Conservation (phyloP, 2,329 filamentous ascomycete genomes). For the Albifimbria verrucaria region DNA sequence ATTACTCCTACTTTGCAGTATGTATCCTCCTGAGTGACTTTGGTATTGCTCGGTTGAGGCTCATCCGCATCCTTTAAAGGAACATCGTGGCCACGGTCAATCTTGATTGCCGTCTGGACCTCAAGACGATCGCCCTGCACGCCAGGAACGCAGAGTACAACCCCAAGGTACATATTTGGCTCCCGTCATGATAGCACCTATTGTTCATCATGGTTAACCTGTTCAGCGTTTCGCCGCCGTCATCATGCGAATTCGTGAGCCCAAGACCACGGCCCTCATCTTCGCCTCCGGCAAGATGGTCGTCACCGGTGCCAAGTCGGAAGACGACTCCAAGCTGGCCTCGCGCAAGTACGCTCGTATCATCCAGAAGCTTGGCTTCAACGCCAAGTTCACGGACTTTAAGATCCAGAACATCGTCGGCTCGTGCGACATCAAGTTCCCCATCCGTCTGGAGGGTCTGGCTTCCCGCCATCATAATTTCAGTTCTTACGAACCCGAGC, state of each 20-base stretch:
- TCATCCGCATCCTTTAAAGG: conserved; percentile 61
- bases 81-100: conserved; percentile 99
- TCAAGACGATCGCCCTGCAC: conserved; percentile 98
- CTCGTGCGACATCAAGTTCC: conserved; percentile 99
- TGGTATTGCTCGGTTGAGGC: conserved; percentile 40
- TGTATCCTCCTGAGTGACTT: conserved; percentile 56
- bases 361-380: conserved; percentile 99
- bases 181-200: conserved; percentile 12
- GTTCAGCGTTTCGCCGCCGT: conserved; percentile 92
- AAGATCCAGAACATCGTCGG: conserved; percentile 99
- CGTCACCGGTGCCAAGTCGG: conserved; percentile 94
- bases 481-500: conserved; percentile 96
- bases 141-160: conserved; percentile 99
- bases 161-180: conserved; percentile 70
- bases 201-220: conserved; percentile 25
- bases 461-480: conserved; percentile 98
- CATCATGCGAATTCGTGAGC: conserved; percentile 99
- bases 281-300: conserved; percentile 99
- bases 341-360: conserved; percentile 98
- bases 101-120: conserved; percentile 91
- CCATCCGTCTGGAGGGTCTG: conserved; percentile 92
- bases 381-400: conserved; percentile 99
- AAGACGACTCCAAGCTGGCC: conserved; percentile 96
- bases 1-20: conserved; percentile 95
- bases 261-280: conserved; percentile 96